Evolutionary conservation across 2,329 filamentous ascomycete genomes (phyloP).

Genomic region (Xylaria sp.): DNA sequence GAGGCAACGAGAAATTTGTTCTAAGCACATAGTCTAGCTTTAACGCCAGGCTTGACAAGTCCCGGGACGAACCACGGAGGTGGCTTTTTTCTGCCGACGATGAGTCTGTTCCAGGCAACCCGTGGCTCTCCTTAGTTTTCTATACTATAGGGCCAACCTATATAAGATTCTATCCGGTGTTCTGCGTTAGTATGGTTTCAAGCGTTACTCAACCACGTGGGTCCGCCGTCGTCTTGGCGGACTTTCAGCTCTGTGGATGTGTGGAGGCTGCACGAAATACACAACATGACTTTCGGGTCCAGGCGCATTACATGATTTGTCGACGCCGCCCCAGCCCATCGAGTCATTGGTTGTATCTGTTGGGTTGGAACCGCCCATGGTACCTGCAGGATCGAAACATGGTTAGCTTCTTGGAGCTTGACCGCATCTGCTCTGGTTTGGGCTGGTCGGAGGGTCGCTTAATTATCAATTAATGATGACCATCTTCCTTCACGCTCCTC

Average conservation of each 20-base stretch:
- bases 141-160: not conserved
- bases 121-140: constrained; percentile 9
- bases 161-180: constrained; percentile 20
- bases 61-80: constrained; percentile 18
- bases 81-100: constrained; percentile 17
- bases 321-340: constrained; percentile 15
- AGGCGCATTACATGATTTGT: constrained; percentile 27
- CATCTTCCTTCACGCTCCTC: constrained; percentile 12
- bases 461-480: constrained; percentile 4
- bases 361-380: constrained; percentile 13
- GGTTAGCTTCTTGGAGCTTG: constrained; percentile 18
- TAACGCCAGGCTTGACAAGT: constrained; percentile 17
- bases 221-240: constrained; percentile 24
- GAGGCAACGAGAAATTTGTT: not conserved
- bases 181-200: constrained; percentile 26
- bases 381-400: constrained; percentile 34
- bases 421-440: constrained; percentile 17
- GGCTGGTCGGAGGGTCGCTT: constrained; percentile 1
- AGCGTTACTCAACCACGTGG: constrained; percentile 31
- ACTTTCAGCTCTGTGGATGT: constrained; percentile 24
- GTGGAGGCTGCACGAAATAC: constrained; percentile 27
- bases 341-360: constrained; percentile 6
- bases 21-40: constrained; percentile 20
- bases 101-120: not conserved
- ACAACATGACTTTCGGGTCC: not conserved